Percentiles rank a stretch among this genome's conserved stretches.
These are phyloP conservation scores for Myxozyma monticola DNA, from an alignment of 805 yeast genomes.

Conservation along the genomic window DNA sequence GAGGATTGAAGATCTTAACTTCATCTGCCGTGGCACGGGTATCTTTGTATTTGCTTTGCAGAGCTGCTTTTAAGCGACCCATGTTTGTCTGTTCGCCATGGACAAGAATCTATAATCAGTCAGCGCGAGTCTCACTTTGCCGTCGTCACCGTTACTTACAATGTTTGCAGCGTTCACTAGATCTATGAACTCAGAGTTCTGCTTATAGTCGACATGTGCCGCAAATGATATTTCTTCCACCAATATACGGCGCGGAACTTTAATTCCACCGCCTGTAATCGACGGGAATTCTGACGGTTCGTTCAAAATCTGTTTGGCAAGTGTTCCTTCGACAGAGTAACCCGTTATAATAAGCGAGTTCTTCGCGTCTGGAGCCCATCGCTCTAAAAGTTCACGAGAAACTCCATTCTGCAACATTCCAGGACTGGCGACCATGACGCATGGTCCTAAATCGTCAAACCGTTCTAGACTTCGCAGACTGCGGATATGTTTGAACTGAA, in stretches of 20 bases:
- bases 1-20: slow-evolving; percentile 87
- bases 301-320: slow-evolving; percentile 85
- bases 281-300: slow-evolving; percentile 94
- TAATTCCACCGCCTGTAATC: slow-evolving; percentile 46
- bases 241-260: slow-evolving; percentile 80
- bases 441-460: slow-evolving; percentile 91
- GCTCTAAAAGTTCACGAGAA: slow-evolving; percentile 83
- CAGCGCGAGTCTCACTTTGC: neutral
- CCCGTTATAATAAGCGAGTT: slow-evolving; percentile 89
- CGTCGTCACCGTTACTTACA: slow-evolving; percentile 34
- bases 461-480: slow-evolving; percentile 76
- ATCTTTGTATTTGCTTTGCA: slow-evolving; percentile 78
- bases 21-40: slow-evolving; percentile 85
- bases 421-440: slow-evolving; percentile 94
- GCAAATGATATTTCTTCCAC: slow-evolving; percentile 97
- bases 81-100: slow-evolving; percentile 98
- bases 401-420: slow-evolving; percentile 98
- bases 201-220: slow-evolving; percentile 98
- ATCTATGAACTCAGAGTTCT: slow-evolving; percentile 88
- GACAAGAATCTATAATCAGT: slow-evolving; percentile 55
- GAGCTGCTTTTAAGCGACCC: slow-evolving; percentile 94
- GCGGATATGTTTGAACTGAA: slow-evolving; percentile 81
- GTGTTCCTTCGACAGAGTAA: slow-evolving; percentile 96
- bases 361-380: slow-evolving; percentile 97
- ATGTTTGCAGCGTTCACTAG: slow-evolving; percentile 80